Conservation (phyloP, 108 stramenopile species). For the Pseudonitzschia delicatissima region DNA sequence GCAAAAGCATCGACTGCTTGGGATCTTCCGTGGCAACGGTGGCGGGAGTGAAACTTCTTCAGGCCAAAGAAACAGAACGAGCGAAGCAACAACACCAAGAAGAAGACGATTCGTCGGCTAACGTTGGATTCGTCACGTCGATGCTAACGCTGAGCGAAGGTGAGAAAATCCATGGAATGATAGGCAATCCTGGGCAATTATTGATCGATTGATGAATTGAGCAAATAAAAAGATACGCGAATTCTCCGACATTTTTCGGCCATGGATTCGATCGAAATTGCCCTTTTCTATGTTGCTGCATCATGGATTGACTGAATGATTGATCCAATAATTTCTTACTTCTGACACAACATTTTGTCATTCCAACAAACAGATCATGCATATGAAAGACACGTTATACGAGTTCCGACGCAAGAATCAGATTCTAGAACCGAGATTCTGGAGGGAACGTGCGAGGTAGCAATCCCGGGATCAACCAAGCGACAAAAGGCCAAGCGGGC, state of each 20-base stretch:
- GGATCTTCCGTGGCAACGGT: constrained; percentile 46
- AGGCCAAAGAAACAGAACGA: constrained; percentile 6
- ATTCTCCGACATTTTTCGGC: no score
- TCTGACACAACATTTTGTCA: no score
- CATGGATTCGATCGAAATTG: no score
- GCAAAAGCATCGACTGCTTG: constrained; percentile 61
- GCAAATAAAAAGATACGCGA: not conserved
- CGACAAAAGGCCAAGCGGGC: constrained; percentile 42
- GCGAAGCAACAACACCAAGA: not conserved
- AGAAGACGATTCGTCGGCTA: not conserved
- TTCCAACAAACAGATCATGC: constrained; percentile 70
- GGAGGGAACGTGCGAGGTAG: constrained; percentile 57
- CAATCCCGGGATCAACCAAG: constrained; percentile 62
- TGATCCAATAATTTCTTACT: no score
- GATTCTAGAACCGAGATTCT: not conserved
- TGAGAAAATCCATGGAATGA: not conserved
- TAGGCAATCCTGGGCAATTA: not conserved
- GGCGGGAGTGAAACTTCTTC: constrained; percentile 44
- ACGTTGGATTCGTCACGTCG: not conserved
- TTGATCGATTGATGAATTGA: not conserved
- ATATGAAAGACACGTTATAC: constrained; percentile 50
- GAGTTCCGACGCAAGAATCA: constrained; percentile 47
- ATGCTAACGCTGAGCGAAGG: constrained; percentile 46
- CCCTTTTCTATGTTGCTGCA: no score
- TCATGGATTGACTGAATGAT: no score